Base-by-base conservation (phyloP, 2,329 filamentous ascomycete genomes). In the Xylogone sp. region DNA sequence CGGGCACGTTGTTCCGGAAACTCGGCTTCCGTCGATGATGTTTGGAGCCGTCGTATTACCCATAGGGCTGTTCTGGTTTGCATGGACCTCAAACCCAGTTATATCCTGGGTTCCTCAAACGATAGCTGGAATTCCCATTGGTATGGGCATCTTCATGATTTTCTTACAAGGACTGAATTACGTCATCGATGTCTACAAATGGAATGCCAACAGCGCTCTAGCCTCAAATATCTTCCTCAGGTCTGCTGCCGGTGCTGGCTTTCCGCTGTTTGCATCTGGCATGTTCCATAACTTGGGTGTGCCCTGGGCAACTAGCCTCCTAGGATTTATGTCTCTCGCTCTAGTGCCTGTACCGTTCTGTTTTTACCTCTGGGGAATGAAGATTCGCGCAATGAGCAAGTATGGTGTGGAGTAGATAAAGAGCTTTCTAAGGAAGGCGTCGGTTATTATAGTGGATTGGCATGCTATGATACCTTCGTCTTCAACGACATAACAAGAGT, bases 41-140 rank as follows among this genome's bases (percentile, higher is more conserved):
- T 63, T 87, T 27, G 86, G 84, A 10, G 79, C 80, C 12, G 65
- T 86, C 21, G 70, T 78, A 4, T 69, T 88, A 5, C 85, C 86
- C 3, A 63, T 83, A 19, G 81, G 82, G 7, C 70, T 87, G 21
- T 85, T 87, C 71, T 81, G 79, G 73, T 85, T 86, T 59, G 83
- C 82, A 2, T 87, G 83, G 83, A 86, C 83, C 1, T 81, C 79
- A 53, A 73, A 69, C 18, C 71, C 72, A 3, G 59, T 50, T 6
- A 58, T 68, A 6, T 67, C 69, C 13, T 69, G 66, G 49, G 67
- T 78, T 48, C 68, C 75, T 4, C 74, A 76, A 0, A 71, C 78
- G 6, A 58, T 78, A n/a, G 74, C 73, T 2, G 46, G 46, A 19
- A 20, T 48, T 7, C 27, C 27, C 8, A 39, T 48, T 13, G 46